Base-by-base conservation (phyloP, 2,329 filamentous ascomycete genomes). In the Zymoseptoria crescenta region DNA sequence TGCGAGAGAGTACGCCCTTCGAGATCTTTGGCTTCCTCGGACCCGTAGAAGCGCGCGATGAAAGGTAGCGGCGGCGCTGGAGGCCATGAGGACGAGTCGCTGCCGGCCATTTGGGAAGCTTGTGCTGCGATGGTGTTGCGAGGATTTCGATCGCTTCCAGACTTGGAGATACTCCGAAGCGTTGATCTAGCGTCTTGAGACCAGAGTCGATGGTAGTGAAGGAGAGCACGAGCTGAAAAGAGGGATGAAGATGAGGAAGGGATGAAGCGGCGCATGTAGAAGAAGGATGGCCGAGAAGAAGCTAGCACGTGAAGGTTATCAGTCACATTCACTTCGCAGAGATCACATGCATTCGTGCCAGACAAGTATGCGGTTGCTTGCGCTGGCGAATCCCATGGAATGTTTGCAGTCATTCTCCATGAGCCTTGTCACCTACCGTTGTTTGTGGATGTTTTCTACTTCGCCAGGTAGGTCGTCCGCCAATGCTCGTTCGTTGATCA, bases 41-140 rank as follows among this genome's bases (percentile, higher is more conserved):
- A 73, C 52, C 78, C 75, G 68, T 80, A 83, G 75, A 83, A 83
- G 41, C 66, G 68, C n/a, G 75, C 60, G 60, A 77, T 63, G 51
- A 62, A 64, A 4, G 35, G 35, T 16, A 16, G 13, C 35, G 35
- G 35, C n/a, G 35, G 35, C 7, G 35, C 35, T 16, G 13, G 35
- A 16, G 35, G 35, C 13, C 13, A 45, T 16, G 35, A 45, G 35
- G 35, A n/a, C 1, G n/a, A 16, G 35, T 45, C 35, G 35, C 35
- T 7, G 35, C n/a, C 35, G 16, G 35, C 35, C 35, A 45, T 45
- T 45, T 16, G 16, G 35, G 35, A 45, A 45, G 35, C n/a, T 16
- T 45, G 24, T 24, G 24, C 24, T 24, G 24, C 24, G 24, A 24
- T 24, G 24, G 24, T 45, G 4, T 45, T 45, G 13, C 35, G 35